Percentiles rank a stretch among this genome's conserved stretches.
Conservation (phyloP, 2,329 filamentous ascomycete species). For the Herpotrichia juniperi region DNA sequence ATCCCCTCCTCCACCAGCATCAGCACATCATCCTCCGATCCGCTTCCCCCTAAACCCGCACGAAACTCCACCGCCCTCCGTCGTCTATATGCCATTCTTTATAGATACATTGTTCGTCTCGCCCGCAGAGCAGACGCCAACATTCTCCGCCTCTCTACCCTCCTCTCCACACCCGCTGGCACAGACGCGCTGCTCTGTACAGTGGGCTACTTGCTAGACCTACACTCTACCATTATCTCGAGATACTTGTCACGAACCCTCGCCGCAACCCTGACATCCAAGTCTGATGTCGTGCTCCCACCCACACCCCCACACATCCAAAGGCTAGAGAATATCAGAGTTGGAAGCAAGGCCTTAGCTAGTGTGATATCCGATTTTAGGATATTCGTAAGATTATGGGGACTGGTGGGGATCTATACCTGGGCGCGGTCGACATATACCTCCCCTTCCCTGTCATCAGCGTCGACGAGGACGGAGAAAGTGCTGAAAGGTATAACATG, state of each 20-base stretch:
- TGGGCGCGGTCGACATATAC: slow-evolving; percentile 59
- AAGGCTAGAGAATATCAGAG: slow-evolving; percentile 28
- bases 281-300: slow-evolving; percentile 46
- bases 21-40: slow-evolving; percentile 9
- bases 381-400: slow-evolving; percentile 78
- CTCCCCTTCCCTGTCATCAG: slow-evolving; percentile 26
- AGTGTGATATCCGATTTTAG: slow-evolving; percentile 72
- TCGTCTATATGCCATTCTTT: slow-evolving; percentile 13
- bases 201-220: slow-evolving; percentile 50
- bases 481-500: slow-evolving; percentile 59
- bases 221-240: slow-evolving; percentile 48
- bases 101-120: slow-evolving; percentile 24
- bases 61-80: slow-evolving; percentile 10
- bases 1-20: slow-evolving; percentile 21
- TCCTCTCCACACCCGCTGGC: slow-evolving; percentile 49
- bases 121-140: slow-evolving; percentile 35
- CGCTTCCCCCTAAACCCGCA: slow-evolving; percentile 18
- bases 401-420: slow-evolving; percentile 73
- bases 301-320: slow-evolving; percentile 43
- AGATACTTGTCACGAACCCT: slow-evolving; percentile 45
- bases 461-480: slow-evolving; percentile 32
- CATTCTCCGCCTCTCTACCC: slow-evolving; percentile 39
- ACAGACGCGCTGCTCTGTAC: slow-evolving; percentile 52
- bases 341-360: slow-evolving; percentile 58
- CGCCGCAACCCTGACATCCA: slow-evolving; percentile 41